A percentile compares a stretch with the other conserved stretches of the same genome.
Evolutionary conservation across 73 alveolate species (phyloP).

Genomic region (Paraurostyla sp.): DNA sequence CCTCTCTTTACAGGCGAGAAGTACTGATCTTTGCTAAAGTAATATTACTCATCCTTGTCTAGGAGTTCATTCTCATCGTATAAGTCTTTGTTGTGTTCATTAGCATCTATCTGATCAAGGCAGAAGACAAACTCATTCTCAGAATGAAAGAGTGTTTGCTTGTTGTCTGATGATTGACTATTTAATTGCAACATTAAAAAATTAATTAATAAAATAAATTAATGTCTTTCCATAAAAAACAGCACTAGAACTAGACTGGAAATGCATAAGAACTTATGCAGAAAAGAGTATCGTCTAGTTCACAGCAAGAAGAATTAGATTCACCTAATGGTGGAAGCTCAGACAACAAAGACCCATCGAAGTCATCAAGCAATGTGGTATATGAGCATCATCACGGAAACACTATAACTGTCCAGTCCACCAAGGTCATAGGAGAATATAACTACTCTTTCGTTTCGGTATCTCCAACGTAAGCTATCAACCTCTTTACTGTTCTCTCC

Average conservation of each 20-base stretch:
- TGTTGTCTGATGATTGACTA: no score
- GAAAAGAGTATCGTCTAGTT: background rate
- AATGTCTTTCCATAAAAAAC: conserved; percentile 28
- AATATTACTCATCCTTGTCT: conserved; percentile 47
- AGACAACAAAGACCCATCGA: background rate
- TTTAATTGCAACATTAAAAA: no score
- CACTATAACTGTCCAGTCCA: conserved; percentile 52
- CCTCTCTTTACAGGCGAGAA: conserved; percentile 59
- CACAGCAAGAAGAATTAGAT: background rate
- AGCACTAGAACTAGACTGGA: no score
- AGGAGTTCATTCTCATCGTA: conserved; percentile 11
- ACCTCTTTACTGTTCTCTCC: background rate
- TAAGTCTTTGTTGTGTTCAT: background rate
- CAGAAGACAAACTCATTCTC: conserved; percentile 46
- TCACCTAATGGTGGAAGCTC: background rate
- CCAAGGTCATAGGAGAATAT: conserved; percentile 54
- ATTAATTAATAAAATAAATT: background rate
- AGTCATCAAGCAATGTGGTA: background rate
- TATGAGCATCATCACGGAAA: conserved; percentile 47
- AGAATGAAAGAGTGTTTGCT: background rate
- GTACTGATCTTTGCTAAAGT: conserved; percentile 52
- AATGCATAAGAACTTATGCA: no score
- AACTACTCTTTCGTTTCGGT: conserved; percentile 65
- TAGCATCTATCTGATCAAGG: background rate
- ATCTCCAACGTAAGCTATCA: conserved; percentile 74